Percentiles rank a stretch among this genome's conserved stretches.
Evolutionary conservation across 345 rosid genomes (phyloP).

Genomic region (Murraya paniculata): DNA sequence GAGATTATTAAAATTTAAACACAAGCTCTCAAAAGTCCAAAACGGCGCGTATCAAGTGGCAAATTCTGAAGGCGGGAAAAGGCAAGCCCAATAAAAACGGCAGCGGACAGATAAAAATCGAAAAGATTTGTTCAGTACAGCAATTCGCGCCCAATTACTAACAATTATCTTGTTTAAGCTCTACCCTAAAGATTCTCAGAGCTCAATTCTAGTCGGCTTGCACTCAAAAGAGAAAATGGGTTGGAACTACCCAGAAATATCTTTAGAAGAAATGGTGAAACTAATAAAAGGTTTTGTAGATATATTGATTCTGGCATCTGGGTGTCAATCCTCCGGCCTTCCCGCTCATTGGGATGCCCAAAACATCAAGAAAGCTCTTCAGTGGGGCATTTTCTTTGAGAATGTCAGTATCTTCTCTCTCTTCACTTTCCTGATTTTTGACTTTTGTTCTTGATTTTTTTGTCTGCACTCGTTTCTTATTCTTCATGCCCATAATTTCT

Average conservation of each 20-base stretch:
- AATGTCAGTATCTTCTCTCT: slow-evolving; percentile 34
- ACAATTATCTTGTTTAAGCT: background rate
- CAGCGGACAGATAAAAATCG: background rate
- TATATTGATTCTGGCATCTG: slow-evolving; percentile 70
- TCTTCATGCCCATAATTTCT: background rate
- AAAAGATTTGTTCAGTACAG: too few relatives aligned
- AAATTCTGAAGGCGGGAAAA: background rate
- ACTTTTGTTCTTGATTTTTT: background rate
- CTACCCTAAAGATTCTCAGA: background rate
- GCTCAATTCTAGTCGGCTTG: background rate
- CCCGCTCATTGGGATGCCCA: slow-evolving; percentile 64
- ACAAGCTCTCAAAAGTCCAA: background rate
- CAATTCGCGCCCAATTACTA: too few relatives aligned
- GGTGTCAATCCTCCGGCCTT: slow-evolving; percentile 73
- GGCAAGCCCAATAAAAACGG: background rate
- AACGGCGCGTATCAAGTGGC: background rate
- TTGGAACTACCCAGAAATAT: slow-evolving; percentile 65
- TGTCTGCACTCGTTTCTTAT: background rate
- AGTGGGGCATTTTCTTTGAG: slow-evolving; percentile 79
- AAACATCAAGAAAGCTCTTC: slow-evolving; percentile 59
- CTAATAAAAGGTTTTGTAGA: slow-evolving; percentile 74
- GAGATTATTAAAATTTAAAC: too few relatives aligned
- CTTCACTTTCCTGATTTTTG: background rate
- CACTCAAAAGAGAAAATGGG: slow-evolving; percentile 33
- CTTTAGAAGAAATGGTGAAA: slow-evolving; percentile 53